Evolutionary conservation across 2,329 filamentous ascomycete species (phyloP).

Genomic region (Nannizziopsis arthrosporioides): DNA sequence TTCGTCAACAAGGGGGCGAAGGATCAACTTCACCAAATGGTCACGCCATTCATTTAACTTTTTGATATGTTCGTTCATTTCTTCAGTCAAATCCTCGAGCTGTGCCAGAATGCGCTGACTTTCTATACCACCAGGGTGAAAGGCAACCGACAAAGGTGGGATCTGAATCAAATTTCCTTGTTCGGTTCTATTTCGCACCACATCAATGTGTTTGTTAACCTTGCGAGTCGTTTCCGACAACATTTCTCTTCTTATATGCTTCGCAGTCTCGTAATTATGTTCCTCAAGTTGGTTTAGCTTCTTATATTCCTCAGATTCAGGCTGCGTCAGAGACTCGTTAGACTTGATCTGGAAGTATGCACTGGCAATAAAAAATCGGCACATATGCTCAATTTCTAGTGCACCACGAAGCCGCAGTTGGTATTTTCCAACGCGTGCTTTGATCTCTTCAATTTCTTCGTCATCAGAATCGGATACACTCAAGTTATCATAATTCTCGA

Average conservation of each 20-base stretch:
- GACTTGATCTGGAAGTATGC: conserved; percentile 73
- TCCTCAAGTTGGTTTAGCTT: conserved; percentile 58
- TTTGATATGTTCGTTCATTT: conserved; percentile 60
- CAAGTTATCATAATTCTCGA: conserved; percentile 7
- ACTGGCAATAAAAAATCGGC: conserved; percentile 74
- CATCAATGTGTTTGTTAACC: conserved; percentile 53
- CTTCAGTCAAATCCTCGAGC: conserved; percentile 52
- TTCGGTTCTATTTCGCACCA: conserved; percentile 44
- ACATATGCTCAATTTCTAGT: conserved; percentile 70
- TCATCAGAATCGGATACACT: conserved; percentile 18
- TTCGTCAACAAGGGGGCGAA: conserved; percentile 69
- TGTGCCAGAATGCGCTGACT: conserved; percentile 54
- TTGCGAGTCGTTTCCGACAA: conserved; percentile 48
- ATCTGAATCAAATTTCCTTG: conserved; percentile 50
- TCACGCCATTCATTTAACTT: conserved; percentile 65
- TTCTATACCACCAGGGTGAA: conserved; percentile 58
- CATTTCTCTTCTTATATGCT: conserved; percentile 64
- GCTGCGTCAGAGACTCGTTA: conserved; percentile 50
- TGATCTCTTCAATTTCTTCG: conserved; percentile 31
- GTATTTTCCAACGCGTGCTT: conserved; percentile 43
- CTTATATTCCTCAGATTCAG: conserved; percentile 56
- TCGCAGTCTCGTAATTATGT: conserved; percentile 65
- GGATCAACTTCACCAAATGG: conserved; percentile 57
- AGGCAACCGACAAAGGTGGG: conserved; percentile 45
- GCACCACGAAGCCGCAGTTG: conserved; percentile 58